Conservation (phyloP, 2,329 filamentous ascomycete genomes). For the Verticillium longisporum region DNA sequence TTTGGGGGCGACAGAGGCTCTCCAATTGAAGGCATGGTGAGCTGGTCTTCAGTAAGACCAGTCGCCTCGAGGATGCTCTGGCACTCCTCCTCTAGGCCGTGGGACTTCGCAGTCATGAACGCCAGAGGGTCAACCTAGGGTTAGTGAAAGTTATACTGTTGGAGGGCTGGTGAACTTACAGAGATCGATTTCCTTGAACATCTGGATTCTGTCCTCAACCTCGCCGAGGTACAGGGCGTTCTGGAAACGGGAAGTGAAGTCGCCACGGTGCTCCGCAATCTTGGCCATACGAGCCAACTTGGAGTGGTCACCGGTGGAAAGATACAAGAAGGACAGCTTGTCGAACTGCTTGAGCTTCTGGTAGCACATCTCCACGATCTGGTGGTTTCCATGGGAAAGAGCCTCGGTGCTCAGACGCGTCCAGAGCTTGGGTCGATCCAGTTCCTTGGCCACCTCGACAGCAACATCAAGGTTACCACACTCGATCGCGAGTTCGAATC, state of each 20-base stretch:
- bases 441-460: constrained; percentile 94
- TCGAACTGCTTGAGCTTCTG: constrained; percentile 97
- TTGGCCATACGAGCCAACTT: constrained; percentile 96
- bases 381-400: constrained; percentile 89
- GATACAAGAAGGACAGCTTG: constrained; percentile 95
- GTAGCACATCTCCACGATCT: constrained; percentile 96
- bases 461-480: constrained; percentile 97
- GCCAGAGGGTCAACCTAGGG: constrained; percentile 71
- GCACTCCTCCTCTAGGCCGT: constrained; percentile 85
- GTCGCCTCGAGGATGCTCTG: constrained; percentile 85
- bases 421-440: constrained; percentile 93
- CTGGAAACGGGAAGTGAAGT: constrained; percentile 94
- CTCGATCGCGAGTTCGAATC: constrained; percentile 95
- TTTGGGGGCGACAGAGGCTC: constrained; percentile 62
- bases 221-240: constrained; percentile 92
- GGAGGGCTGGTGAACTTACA: constrained; percentile 46
- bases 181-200: constrained; percentile 98
- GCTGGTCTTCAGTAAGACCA: constrained; percentile 84
- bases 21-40: constrained; percentile 69
- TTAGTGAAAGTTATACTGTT: constrained; percentile 19
- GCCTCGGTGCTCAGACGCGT: constrained; percentile 78
- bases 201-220: constrained; percentile 86
- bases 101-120: constrained; percentile 89
- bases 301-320: constrained; percentile 83
- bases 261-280: constrained; percentile 94